Evolutionary conservation across 1,284 basidiomycete genomes (phyloP).

Genomic region (Ganoderma leucocontextum): DNA sequence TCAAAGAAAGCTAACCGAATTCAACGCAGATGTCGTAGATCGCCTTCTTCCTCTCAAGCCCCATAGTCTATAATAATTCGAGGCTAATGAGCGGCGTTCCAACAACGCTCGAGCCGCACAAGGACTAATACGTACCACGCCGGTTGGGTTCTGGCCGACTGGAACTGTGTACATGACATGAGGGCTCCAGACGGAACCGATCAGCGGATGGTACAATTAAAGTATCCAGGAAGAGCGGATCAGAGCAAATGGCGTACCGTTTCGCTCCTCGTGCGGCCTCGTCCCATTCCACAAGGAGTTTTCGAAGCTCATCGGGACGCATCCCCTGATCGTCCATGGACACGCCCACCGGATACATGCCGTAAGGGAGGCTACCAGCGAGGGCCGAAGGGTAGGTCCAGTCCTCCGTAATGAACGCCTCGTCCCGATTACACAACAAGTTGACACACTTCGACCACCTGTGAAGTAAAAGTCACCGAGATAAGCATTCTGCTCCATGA

Average conservation of each 20-base stretch:
- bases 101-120: neutral
- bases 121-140: constrained; percentile 57
- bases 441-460: constrained; percentile 61
- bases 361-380: constrained; percentile 53
- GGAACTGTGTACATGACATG: constrained; percentile 81
- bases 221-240: neutral
- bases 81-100: constrained; percentile 4
- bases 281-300: constrained; percentile 75
- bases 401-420: constrained; percentile 75
- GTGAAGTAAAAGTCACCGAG: constrained; percentile 1
- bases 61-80: constrained; percentile 59
- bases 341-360: constrained; percentile 62
- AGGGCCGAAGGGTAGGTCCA: constrained; percentile 74
- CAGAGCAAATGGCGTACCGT: constrained; percentile 36
- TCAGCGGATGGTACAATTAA: constrained; percentile 20
- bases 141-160: constrained; percentile 84
- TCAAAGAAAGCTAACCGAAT: constrained; percentile 57
- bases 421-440: constrained; percentile 77
- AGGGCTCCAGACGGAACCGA: constrained; percentile 52
- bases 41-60: constrained; percentile 72
- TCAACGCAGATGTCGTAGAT: constrained; percentile 85
- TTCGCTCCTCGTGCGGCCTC: constrained; percentile 58
- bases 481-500: neutral
- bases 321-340: constrained; percentile 81
- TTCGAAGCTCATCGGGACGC: constrained; percentile 66